Base-by-base conservation (phyloP, 371 early-diverging fungal species). In the Zancudomyces culisetae region DNA sequence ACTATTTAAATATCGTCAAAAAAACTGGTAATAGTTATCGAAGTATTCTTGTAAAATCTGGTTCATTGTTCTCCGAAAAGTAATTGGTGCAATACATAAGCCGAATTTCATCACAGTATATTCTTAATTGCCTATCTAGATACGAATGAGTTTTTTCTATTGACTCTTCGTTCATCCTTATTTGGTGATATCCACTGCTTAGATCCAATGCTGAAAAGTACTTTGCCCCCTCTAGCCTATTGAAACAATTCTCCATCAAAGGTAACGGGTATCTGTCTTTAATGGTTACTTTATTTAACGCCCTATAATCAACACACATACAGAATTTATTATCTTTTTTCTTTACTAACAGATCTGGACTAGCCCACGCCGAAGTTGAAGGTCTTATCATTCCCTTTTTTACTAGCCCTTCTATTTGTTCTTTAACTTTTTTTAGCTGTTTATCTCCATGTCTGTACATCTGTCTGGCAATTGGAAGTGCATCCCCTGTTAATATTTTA, bases 231-330 rank as follows among this genome's bases (percentile, higher is more conserved):
- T 51, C 56, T 1, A 56, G 20, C n/a, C 24, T 3, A 19, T 56
- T 49, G 24, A 56, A 56, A 1, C 49, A 29, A 21, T 56, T 45
- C 18, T 19, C n/a, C 15, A 45, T 42, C 1, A 54, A 19, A 18
- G 56, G 56, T 43, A 56, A 13, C 1, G 56, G 56, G 43, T 23
- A 55, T 18, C 21, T 19, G 45, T 56, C 56, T 24, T 56, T 43
- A 13, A 29, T 21, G 1, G 43, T 43, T 15, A 28, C 4, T 39
- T 18, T 21, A 29, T 56, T 56, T 0, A 56, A 43, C 28, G 15
- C 13, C 3, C 45, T 51, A 30, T 49, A 56, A 27, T 56, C 56
- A 19, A 43, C 22, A 15, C 42, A 42, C 3, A 43, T 10, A 22
- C 45, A 22, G n/a, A 20, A 8, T 22, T 4, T n/a, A 12, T 24